Evolutionary conservation across 805 yeast species (phyloP), one percentile per base, ranked within the genome.

Genomic region (Teunomyces tritomae): DNA sequence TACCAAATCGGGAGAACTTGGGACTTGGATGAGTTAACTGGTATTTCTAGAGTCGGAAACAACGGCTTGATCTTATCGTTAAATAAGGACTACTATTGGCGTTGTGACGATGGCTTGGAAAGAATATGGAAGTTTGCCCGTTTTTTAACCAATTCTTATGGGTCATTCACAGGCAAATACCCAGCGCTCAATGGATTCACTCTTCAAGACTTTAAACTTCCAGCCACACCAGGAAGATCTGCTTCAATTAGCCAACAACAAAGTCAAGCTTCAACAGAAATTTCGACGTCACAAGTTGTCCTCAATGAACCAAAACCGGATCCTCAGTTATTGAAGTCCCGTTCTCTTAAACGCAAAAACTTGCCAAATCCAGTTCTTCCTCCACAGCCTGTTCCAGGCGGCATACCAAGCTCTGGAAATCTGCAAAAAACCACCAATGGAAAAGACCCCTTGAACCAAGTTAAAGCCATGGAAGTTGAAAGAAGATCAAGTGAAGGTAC

Each of bases 1-100:
- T 82, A 87, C 57, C 97, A 91, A 66, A 88, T 91, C 44, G 98
- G 98, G 28, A 79, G 97, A 58, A 86, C 96, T 2, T 91, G 98
- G 98, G 83, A 82, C 52, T 69, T 92, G 57, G 87, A 80, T 50
- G 95, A 88, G 56, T 70, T 92, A 53, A 63, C 73, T 3, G 64
- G 66, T 37, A 64, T 91, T 2, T 82, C 83, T 28, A 73, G 79
- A 47, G 76, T 68, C 26, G 77, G 76, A 9, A 77, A 73, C 2
- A 77, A 79, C 43, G 89, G 91, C 1, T 73, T 87, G 48, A 51
- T 76, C 0, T 70, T 87, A 45, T 71, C 71, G 13, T 74, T 92
- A 61, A 86, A 86, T 35, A 91, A 90, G 60, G 81, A 77, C 40
- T 92, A 91, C 64, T 91, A 83, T 67, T 91, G 97, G 97, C 56